These are phyloP conservation scores for Penicillium sp. DNA, from an alignment of 2,329 filamentous ascomycete species.

Conservation along the genomic window DNA sequence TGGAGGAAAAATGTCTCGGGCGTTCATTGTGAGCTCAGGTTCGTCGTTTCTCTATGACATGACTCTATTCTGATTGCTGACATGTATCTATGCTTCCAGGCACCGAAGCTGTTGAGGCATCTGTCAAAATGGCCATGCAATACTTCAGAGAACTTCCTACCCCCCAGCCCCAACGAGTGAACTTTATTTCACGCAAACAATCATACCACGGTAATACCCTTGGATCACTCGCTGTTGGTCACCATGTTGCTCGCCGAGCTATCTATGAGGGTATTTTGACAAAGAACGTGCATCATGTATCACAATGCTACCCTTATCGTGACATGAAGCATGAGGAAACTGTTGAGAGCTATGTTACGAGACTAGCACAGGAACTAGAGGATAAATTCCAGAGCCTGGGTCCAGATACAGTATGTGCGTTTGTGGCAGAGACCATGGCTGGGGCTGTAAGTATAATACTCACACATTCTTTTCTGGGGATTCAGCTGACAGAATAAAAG, in stretches of 20 bases:
- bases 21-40: conserved; percentile 62
- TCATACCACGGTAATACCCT: conserved; percentile 73
- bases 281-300: conserved; percentile 61
- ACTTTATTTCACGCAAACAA: conserved; percentile 65
- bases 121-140: conserved; percentile 68
- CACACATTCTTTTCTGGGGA: rapidly evolving
- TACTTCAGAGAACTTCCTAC: conserved; percentile 62
- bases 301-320: conserved; percentile 67
- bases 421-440: conserved; percentile 62
- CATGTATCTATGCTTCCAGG: conserved; percentile 40
- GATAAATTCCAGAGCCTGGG: conserved; percentile 66
- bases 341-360: conserved; percentile 59
- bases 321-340: conserved; percentile 55
- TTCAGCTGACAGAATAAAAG: conserved; percentile 14
- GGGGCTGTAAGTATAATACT: conserved; percentile 45
- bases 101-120: conserved; percentile 69
- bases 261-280: conserved; percentile 64
- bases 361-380: conserved; percentile 67
- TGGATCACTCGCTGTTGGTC: conserved; percentile 68
- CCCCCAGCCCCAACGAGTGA: conserved; percentile 56
- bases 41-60: conserved; percentile 6
- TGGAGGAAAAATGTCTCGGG: conserved; percentile 55
- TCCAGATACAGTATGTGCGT: conserved; percentile 67
- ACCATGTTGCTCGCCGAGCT: conserved; percentile 61
- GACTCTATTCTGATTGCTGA: conserved; percentile 7